These are phyloP conservation scores for Fraxinus floribunda DNA, from an alignment of 305 asterid genomes.

Conservation along the genomic window DNA sequence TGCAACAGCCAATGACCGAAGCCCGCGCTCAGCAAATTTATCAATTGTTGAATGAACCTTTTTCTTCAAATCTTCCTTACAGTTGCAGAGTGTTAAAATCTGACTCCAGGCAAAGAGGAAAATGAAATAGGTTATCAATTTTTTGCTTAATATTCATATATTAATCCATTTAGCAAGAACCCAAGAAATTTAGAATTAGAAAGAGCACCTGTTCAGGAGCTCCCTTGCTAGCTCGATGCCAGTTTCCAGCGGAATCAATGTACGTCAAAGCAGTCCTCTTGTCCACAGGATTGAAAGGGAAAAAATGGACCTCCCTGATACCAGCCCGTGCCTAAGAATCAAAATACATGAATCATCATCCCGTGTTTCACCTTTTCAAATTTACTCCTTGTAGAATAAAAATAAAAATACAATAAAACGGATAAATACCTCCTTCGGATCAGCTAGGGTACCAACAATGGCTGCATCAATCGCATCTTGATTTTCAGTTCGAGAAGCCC, in stretches of 20 bases:
- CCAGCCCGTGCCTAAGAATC: slow-evolving; percentile 40
- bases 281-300: slow-evolving; percentile 53
- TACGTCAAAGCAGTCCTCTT: slow-evolving; percentile 56
- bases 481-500: slow-evolving; percentile 56
- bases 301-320: slow-evolving; percentile 50
- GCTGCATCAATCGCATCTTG: slow-evolving; percentile 69
- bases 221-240: slow-evolving; percentile 58
- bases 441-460: slow-evolving; percentile 61
- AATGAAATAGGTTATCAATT: neutral
- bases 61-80: slow-evolving; percentile 49
- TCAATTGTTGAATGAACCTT: slow-evolving; percentile 45
- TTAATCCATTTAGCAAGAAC: neutral
- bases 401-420: neutral
- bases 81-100: slow-evolving; percentile 55
- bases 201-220: slow-evolving; percentile 52
- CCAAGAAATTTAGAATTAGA: slow-evolving; percentile 10
- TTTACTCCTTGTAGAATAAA: neutral
- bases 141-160: neutral
- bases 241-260: slow-evolving; percentile 38
- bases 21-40: slow-evolving; percentile 59
- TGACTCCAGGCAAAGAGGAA: slow-evolving; percentile 14
- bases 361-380: neutral
- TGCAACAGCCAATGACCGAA: slow-evolving; percentile 53
- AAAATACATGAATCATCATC: neutral
- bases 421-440: slow-evolving; percentile 55